Conservation (phyloP, 768 basidiomycete genomes). For the Podaxis mareebaensis region DNA sequence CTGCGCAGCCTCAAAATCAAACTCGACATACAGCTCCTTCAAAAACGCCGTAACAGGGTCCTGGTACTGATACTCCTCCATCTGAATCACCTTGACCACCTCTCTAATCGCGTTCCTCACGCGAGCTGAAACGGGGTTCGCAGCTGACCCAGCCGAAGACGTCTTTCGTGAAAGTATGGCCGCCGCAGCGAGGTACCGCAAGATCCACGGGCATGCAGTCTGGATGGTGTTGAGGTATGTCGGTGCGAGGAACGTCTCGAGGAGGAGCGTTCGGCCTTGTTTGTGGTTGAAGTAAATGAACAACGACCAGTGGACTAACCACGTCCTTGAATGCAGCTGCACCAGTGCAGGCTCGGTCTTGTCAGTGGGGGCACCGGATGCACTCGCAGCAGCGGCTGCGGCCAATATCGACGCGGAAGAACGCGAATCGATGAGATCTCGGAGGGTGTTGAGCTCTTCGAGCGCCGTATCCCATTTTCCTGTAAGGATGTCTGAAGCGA, state of each 20-base stretch:
- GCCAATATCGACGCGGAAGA: slow-evolving; percentile 51
- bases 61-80: slow-evolving; percentile 94
- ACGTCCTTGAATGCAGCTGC: slow-evolving; percentile 92
- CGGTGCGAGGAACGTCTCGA: slow-evolving; percentile 95
- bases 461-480: slow-evolving; percentile 96
- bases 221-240: slow-evolving; percentile 99
- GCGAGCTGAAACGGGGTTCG: slow-evolving; percentile 56
- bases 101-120: slow-evolving; percentile 89
- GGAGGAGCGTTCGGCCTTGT: slow-evolving; percentile 85
- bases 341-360: slow-evolving; percentile 69
- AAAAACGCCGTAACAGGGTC: slow-evolving; percentile 94
- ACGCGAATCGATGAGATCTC: slow-evolving; percentile 87
- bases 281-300: slow-evolving; percentile 99
- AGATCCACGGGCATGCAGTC: slow-evolving; percentile 90
- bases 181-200: slow-evolving; percentile 92
- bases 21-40: slow-evolving; percentile 91
- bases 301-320: slow-evolving; percentile 97
- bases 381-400: slow-evolving; percentile 31
- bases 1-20: slow-evolving; percentile 96
- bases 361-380: slow-evolving; percentile 20
- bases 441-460: slow-evolving; percentile 93
- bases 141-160: slow-evolving; percentile 44
- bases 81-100: slow-evolving; percentile 90
- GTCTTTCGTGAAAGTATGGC: slow-evolving; percentile 89
- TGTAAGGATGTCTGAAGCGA: slow-evolving; percentile 92